Evolutionary conservation across 116 monocot species (phyloP), one percentile per base, ranked within the genome.

Genomic region (Cymodocea nodosa): DNA sequence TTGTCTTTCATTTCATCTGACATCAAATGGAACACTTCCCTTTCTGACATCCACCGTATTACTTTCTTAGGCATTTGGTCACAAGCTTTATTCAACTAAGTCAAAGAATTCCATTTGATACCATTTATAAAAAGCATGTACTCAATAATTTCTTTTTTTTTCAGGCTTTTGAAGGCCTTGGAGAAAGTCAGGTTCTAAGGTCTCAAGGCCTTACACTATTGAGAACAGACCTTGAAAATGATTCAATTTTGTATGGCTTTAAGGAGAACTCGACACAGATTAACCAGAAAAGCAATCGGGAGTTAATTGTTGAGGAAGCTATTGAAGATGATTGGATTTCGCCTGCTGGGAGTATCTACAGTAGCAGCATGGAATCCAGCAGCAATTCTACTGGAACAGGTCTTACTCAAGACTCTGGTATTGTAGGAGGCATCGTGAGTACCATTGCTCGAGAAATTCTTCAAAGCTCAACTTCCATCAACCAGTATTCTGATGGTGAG

Each of bases 151-250:
- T 16, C 61, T 16, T 10, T 56, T n/a, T 65, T 4, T 68, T 68
- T 23, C 67, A 98, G 97, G 88, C 97, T 60, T 79, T 98, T 70
- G 87, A 90, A 85, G 90, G 90, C 61, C 81, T 87, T 48, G 97
- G 85, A 67, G 91, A 82, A 71, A 98, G 84, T 68, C 76, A 89
- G 75, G 61, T 67, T 50, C 64, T 80, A 63, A 70, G 68, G 50
- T 91, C 97, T 62, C 84, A 85, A 62, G 83, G 80, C 56, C 59
- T 90, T 64, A 30, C 64, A 39, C 63, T 87, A 56, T 78, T 92
- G 40, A 76, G 78, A 58, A 62, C 78, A 20, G 89, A 80, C 15
- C 35, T 82, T 49, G 71, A 70, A 58, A 62, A 79, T 75, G 70
- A 55, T 63, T 75, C 59, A 64, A 62, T 51, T 55, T 51, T 59